Conservation (phyloP, 805 yeast genomes). For the Candida piceae region DNA sequence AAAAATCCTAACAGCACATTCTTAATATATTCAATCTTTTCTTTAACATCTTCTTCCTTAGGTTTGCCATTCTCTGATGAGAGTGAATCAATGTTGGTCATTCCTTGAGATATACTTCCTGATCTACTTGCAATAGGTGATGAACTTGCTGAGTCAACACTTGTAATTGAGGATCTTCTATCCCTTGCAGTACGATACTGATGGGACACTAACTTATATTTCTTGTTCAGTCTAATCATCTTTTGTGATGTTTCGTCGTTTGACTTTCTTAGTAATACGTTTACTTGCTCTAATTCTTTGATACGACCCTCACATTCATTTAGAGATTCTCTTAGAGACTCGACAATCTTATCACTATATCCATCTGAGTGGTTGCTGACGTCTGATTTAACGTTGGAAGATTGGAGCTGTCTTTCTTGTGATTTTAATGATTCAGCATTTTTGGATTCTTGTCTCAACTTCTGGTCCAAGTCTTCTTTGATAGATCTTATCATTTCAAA, state of each 20-base stretch:
- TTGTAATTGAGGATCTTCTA: conserved; percentile 16
- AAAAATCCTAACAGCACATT: conserved; percentile 88
- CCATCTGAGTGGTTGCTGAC: too few species aligned
- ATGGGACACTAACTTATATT: conserved; percentile 57
- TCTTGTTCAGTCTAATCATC: conserved; percentile 63
- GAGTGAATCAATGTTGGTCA: neutral
- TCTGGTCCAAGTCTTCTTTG: conserved; percentile 6
- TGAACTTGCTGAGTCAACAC: conserved; percentile 15
- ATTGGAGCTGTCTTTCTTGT: neutral
- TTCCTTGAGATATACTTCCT: conserved; percentile 9
- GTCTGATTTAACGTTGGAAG: too few species aligned
- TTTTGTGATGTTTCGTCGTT: conserved; percentile 68
- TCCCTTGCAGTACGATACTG: conserved; percentile 42
- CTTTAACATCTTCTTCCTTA: conserved; percentile 28
- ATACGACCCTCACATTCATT: conserved; percentile 44
- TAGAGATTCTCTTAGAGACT: conserved; percentile 50
- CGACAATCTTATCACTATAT: conserved; percentile 20
- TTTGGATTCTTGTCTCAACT: neutral
- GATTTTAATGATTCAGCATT: neutral
- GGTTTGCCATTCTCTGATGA: conserved; percentile 13
- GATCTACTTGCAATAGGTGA: conserved; percentile 22
- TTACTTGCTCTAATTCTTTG: conserved; percentile 51
- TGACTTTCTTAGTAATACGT: conserved; percentile 48
- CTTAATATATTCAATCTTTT: conserved; percentile 71
- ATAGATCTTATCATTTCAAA: conserved; percentile 8